phyloP scores from a whole-genome alignment of 306 rosid species.

The Vicia sativa region DNA sequence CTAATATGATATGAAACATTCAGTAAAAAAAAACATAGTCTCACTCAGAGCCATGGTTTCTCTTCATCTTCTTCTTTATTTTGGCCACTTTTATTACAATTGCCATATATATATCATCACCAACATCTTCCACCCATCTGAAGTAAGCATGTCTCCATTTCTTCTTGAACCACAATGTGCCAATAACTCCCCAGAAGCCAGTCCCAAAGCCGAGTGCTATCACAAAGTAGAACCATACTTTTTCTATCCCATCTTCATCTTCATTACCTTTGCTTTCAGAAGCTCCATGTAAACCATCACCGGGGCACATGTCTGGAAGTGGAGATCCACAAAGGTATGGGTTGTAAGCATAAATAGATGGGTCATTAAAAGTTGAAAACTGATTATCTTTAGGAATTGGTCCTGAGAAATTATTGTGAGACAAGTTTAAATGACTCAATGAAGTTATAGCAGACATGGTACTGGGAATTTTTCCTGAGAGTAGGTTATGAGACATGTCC shows the following conservation, averaged over 20 bases:
- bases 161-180: slow-evolving; percentile 9
- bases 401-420: slow-evolving; percentile 32
- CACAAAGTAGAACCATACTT: slow-evolving; percentile 26
- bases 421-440: slow-evolving; percentile 19
- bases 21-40: too few relatives aligned
- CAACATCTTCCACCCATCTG: slow-evolving; percentile 37
- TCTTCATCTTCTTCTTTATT: neutral
- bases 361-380: neutral
- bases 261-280: neutral
- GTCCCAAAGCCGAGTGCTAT: slow-evolving; percentile 27
- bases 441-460: slow-evolving; percentile 24
- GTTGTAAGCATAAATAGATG: slow-evolving; percentile 25
- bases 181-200: slow-evolving; percentile 33
- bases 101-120: slow-evolving; percentile 18
- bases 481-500: slow-evolving; percentile 33
- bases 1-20: neutral
- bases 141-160: slow-evolving; percentile 38
- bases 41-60: neutral
- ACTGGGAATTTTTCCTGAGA: slow-evolving; percentile 33
- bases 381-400: slow-evolving; percentile 25
- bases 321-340: slow-evolving; percentile 37
- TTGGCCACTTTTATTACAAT: neutral
- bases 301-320: neutral
- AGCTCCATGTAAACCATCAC: neutral
- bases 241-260: slow-evolving; percentile 19